These are phyloP conservation scores for Fusarium tjaetaba DNA, from an alignment of 2,329 filamentous ascomycete species.

Conservation along the genomic window DNA sequence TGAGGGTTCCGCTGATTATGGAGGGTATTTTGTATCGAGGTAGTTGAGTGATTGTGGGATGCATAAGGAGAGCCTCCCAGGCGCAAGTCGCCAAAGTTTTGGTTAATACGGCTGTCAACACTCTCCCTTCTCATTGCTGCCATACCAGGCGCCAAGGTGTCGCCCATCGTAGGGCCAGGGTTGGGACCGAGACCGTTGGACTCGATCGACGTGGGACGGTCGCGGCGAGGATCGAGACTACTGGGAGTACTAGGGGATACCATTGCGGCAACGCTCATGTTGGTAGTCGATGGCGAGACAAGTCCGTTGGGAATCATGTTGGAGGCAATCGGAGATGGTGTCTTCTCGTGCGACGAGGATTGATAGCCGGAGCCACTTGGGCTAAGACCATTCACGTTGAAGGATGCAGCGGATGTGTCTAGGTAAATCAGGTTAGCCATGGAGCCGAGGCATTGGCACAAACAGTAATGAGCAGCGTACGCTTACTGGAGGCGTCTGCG, in stretches of 20 bases:
- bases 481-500: slow-evolving; percentile 55
- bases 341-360: slow-evolving; percentile 64
- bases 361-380: slow-evolving; percentile 60
- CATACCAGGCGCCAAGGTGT: slow-evolving; percentile 54
- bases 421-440: slow-evolving; percentile 29
- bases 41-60: slow-evolving; percentile 79
- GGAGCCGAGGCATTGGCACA: slow-evolving; percentile 13
- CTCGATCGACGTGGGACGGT: slow-evolving; percentile 53
- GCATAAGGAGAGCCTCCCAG: slow-evolving; percentile 76
- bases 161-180: slow-evolving; percentile 45
- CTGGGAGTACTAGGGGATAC: slow-evolving; percentile 67
- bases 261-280: slow-evolving; percentile 74
- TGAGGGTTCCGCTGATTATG: slow-evolving; percentile 73
- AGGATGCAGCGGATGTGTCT: slow-evolving; percentile 55
- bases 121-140: slow-evolving; percentile 73
- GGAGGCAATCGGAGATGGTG: slow-evolving; percentile 67
- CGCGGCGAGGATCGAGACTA: slow-evolving; percentile 54
- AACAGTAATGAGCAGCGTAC: slow-evolving; percentile 44
- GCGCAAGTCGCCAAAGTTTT: slow-evolving; percentile 74
- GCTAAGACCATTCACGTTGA: slow-evolving; percentile 51
- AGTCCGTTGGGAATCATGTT: slow-evolving; percentile 63
- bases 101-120: slow-evolving; percentile 81
- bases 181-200: slow-evolving; percentile 35
- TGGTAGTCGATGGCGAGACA: slow-evolving; percentile 64
- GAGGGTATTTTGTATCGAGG: slow-evolving; percentile 76